Evolutionary conservation across 2,329 filamentous ascomycete genomes (phyloP), one percentile per base, ranked within the genome.

Genomic region (Paecilomyces formosus): DNA sequence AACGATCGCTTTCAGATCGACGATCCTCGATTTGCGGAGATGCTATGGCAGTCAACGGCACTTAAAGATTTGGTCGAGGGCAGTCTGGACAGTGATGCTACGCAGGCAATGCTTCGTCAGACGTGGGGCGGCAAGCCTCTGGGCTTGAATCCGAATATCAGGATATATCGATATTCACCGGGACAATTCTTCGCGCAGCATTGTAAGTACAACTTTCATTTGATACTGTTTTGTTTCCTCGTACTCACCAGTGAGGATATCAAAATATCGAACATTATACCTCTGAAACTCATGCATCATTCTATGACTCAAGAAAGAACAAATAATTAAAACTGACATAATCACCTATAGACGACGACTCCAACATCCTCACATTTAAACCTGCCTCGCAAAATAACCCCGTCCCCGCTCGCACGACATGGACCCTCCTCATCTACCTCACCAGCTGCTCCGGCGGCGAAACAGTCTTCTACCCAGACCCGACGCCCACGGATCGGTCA

Each of bases 131-230:
- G 92, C 28, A 82, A 91, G 55, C 85, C 90, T 0, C 76, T 95
- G n/a, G 92, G 92, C 0, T 76, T 97, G 60, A 96, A 91, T 72
- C 85, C 90, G 8, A 95, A 95, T 64, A 95, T 97, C 57, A 82
- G 93, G 33, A 85, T 97, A 30, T 97, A 97, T 76, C 84, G 92
- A 22, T 97, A 97, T 73, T 84, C 82, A 0, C 84, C 88, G 63
- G 90, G 90, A 0, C 92, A 97, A 70, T 96, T 92, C 72, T 97
- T 97, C 71, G 92, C 92, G 69, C 88, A 90, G 66, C 93, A 97
- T 72, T 97, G 90, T 93, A 82, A 67, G 88, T 82, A 50, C 9
- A 52, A 52, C 18, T 13, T 26, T 52, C 11, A 52, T 52, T 26
- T 9, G 6, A 52, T 51, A 21, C 24, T 6, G 24, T 26, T 26